Conservation (phyloP, 768 basidiomycete genomes). For the Dioszegia hungarica region DNA sequence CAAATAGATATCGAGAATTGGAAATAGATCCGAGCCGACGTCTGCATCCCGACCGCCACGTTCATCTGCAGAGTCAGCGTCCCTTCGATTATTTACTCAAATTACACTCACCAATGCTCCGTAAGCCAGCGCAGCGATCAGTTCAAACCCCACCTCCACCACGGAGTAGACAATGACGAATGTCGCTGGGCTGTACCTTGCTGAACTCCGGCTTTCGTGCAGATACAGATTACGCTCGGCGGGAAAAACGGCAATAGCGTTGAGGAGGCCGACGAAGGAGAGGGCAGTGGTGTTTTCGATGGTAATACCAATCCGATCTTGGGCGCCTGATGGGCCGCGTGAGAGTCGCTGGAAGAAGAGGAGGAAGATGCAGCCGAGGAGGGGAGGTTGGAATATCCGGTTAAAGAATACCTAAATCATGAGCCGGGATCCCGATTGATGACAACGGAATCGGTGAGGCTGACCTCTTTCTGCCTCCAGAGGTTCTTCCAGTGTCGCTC, state of each 20-base stretch:
- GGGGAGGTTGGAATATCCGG: slow-evolving; percentile 32
- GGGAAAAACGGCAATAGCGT: slow-evolving; percentile 52
- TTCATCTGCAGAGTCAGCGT: slow-evolving; percentile 27
- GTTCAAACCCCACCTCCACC: slow-evolving; percentile 48
- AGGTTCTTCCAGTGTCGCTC: slow-evolving; percentile 51
- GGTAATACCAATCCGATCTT: slow-evolving; percentile 52
- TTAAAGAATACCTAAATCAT: slow-evolving; percentile 28
- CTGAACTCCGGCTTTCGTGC: slow-evolving; percentile 52
- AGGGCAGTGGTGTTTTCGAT: slow-evolving; percentile 44
- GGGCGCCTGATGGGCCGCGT: slow-evolving; percentile 50
- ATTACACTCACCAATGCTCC: slow-evolving; percentile 26
- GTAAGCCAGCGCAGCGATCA: slow-evolving; percentile 44
- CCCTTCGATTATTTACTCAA: no score
- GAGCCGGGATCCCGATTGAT: not conserved
- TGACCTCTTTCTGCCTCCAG: slow-evolving; percentile 50
- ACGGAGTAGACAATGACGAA: slow-evolving; percentile 50
- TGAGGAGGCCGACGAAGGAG: slow-evolving; percentile 50
- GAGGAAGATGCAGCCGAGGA: slow-evolving; percentile 43
- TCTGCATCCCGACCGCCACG: slow-evolving; percentile 48
- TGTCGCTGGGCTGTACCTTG: slow-evolving; percentile 50
- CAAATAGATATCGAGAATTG: slow-evolving; percentile 48
- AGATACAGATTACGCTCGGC: slow-evolving; percentile 52
- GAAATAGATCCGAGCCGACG: slow-evolving; percentile 48
- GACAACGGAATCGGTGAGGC: slow-evolving; percentile 17
- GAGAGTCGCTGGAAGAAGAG: slow-evolving; percentile 50